Evolutionary conservation across 257 asterid species (phyloP), one percentile per base, ranked within the genome.

Genomic region (Anisodus tanguticus): DNA sequence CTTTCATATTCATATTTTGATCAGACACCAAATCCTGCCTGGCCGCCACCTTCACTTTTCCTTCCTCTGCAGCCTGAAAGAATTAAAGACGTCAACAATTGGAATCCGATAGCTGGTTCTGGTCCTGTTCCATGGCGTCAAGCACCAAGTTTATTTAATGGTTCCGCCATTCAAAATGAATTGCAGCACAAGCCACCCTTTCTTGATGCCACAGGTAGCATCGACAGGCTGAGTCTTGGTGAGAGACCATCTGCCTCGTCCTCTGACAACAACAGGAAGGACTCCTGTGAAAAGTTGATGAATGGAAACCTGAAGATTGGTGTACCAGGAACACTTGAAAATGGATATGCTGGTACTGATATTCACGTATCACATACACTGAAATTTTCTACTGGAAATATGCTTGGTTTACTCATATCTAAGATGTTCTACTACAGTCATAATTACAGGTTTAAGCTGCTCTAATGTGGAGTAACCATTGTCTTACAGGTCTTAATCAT

Each of bases 1-100:
- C 76, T 62, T 31, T 82, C 51, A 68, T 69, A 82, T 55, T 53
- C 59, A 79, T 35, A 63, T 77, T 68, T 87, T 87, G 26, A 13
- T 53, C 88, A 97, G 99, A 94, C 98, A 17, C 98, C 98, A 85
- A 97, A 97, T 93, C 99, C 98, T 59, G 98, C 99, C 6, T 97
- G 99, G 98, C 98, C 99, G 22, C 98, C 98, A 53, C 99, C 99
- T 88, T 91, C 97, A 55, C 92, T 90, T 79, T 89, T 89, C 85
- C 95, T 93, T 91, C 94, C 98, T 85, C 85, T 94, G 45, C 94
- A 90, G 64, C 92, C 97, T 85, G 98, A 95, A 89, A 92, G 92
- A 90, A 88, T 89, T 91, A 93, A 95, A 87, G 99, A 92, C 63
- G 67, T 90, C 74, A 93, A 90, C 82, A 85, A 89, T 80, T 93